Base-by-base conservation (phyloP, 768 basidiomycete species). In the Boletus rubroflammeus region DNA sequence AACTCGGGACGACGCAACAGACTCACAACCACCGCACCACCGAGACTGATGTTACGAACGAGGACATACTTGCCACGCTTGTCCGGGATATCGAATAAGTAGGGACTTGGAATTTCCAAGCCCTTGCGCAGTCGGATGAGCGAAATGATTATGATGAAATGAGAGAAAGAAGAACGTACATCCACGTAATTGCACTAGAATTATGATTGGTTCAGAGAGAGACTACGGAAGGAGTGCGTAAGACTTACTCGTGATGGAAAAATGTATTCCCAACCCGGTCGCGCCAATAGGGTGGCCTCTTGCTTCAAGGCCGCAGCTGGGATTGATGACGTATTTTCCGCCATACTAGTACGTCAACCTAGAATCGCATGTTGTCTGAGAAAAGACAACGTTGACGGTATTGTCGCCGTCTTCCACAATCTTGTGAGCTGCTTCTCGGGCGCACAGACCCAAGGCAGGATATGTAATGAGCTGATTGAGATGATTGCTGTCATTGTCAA, bases 231-330 rank as follows among this genome's bases (percentile, higher is more conserved):
- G 48, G 28, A 17, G 42, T 14, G 5, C 19, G 3, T 4, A 41
- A 28, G n/a, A 69, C 85, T 41, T 67, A 86, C 86, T 88, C 61
- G 85, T 79, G 57, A 90, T 85, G 62, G 87, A 89, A 67, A 88
- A 88, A 63, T 88, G 86, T 88, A 90, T 90, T 23, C 84, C 87
- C 5, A 90, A 70, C 1, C 89, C 88, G 7, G 86, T 90, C 0
- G 88, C 88, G 19, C 88, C 88, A 23, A 90, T 77, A 3, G 89
- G 89, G 62, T 92, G 88, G 1, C 90, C 90, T 63, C 90, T 90
- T 19, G 88, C 86, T 64, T 92, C 89, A 9, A 93, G 78, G 0
- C 90, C 88, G n/a, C 90, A 88, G 45, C 86, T 87, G 0, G 90
- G 86, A 61, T 92, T 92, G 43, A 93, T 71, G 11, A 92, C 87